These are phyloP conservation scores for Trichoderma citrinoviride DNA, from an alignment of 2,329 filamentous ascomycete species.

Conservation along the genomic window DNA sequence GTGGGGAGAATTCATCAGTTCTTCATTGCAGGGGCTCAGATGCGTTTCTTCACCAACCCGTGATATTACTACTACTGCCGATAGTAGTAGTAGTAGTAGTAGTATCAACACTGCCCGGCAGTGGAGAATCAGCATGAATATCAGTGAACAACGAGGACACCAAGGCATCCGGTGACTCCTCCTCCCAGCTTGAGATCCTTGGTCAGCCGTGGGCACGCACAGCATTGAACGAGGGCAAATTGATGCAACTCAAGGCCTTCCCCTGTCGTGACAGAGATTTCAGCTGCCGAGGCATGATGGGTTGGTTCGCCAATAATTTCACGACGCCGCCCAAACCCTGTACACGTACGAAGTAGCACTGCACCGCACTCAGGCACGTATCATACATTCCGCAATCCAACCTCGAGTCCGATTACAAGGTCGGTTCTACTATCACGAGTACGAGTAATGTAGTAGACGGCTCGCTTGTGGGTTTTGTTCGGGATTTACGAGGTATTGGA, in stretches of 20 bases:
- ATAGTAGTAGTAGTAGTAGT: too few relatives aligned
- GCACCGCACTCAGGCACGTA: not conserved
- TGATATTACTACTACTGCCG: too few relatives aligned
- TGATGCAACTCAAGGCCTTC: not conserved
- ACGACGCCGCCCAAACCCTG: conserved; percentile 2
- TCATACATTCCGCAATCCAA: not conserved
- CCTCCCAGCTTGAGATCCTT: too few relatives aligned
- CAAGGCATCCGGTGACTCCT: not conserved
- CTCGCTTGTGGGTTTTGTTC: not conserved
- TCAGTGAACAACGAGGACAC: too few relatives aligned
- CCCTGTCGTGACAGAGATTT: conserved; percentile 4
- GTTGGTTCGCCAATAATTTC: conserved; percentile 10
- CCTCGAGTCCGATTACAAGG: too few relatives aligned
- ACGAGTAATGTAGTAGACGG: too few relatives aligned
- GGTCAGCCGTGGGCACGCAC: not conserved
- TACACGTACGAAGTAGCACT: not conserved
- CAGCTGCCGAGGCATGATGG: conserved; percentile 12
- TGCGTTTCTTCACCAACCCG: not conserved
- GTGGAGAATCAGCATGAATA: not conserved
- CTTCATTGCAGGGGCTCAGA: not conserved
- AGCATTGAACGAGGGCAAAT: conserved; percentile 3
- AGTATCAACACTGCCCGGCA: too few relatives aligned
- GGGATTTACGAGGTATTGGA: not conserved
- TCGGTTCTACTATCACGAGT: too few relatives aligned
- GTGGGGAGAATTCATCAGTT: conserved; percentile 1